These are phyloP conservation scores for Sugiyamaella grinbergsii DNA, from an alignment of 1,139 yeast genomes.

Conservation along the genomic window DNA sequence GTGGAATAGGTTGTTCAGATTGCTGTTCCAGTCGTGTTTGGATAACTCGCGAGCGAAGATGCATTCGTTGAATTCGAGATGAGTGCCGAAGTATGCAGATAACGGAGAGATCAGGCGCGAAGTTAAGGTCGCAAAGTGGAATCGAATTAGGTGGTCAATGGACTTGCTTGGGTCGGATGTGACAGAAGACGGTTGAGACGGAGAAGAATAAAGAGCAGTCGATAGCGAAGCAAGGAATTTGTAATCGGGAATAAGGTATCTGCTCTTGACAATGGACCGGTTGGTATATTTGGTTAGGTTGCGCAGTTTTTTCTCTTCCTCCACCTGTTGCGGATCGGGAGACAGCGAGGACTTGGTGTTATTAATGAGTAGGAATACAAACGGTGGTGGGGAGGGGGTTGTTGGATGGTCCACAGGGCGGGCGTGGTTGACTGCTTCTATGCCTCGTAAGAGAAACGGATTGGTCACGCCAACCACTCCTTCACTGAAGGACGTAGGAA, in stretches of 20 bases:
- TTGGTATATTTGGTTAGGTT: slow-evolving; percentile 20
- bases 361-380: slow-evolving; percentile 10
- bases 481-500: slow-evolving; percentile 15
- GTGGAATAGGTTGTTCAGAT: slow-evolving; percentile 12
- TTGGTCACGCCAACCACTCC: slow-evolving; percentile 37
- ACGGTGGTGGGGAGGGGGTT: slow-evolving; percentile 2
- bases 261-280: slow-evolving; percentile 20
- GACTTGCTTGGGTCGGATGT: not conserved
- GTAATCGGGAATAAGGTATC: slow-evolving; percentile 30
- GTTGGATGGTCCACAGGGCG: not conserved
- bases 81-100: slow-evolving; percentile 25
- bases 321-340: slow-evolving; percentile 12
- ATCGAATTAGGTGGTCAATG: slow-evolving; percentile 25
- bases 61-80: slow-evolving; percentile 16
- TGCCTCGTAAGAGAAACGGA: slow-evolving; percentile 32
- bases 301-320: slow-evolving; percentile 21
- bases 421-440: slow-evolving; percentile 16
- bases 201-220: not conserved
- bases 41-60: slow-evolving; percentile 16
- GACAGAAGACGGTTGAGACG: no score
- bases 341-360: not conserved
- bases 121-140: slow-evolving; percentile 36
- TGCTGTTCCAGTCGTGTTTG: slow-evolving; percentile 13
- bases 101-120: slow-evolving; percentile 34
- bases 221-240: slow-evolving; percentile 27